Percentiles rank a stretch among this genome's conserved stretches.
Conservation (phyloP, 495 filamentous ascomycete genomes). For the Penicillium soppii region DNA sequence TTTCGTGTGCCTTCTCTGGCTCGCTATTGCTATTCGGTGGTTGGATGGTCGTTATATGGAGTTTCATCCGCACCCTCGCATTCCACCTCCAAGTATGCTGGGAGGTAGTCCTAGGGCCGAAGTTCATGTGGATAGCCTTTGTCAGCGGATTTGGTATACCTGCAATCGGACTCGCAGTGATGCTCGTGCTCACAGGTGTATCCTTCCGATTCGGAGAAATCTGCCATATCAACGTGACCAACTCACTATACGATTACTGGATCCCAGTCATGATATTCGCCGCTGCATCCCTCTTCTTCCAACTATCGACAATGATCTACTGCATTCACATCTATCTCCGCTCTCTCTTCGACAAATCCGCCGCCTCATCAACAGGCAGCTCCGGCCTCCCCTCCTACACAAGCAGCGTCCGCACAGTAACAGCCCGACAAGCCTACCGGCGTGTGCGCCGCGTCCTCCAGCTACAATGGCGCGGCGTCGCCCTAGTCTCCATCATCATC, state of each 20-base stretch:
- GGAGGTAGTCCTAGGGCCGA: constrained; percentile 84
- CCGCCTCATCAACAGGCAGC: constrained; percentile 56
- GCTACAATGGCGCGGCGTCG: constrained; percentile 91
- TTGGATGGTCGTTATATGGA: constrained; percentile 79
- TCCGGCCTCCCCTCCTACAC: constrained; percentile 77
- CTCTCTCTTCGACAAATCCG: constrained; percentile 69
- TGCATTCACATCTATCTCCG: constrained; percentile 92
- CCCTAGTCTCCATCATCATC: constrained; percentile 82
- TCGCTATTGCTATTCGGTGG: constrained; percentile 82
- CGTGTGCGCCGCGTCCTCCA: constrained; percentile 82
- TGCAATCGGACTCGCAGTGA: constrained; percentile 65
- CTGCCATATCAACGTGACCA: constrained; percentile 87
- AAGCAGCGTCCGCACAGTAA: constrained; percentile 76
- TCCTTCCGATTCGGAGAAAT: constrained; percentile 89
- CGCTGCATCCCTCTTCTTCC: constrained; percentile 75
- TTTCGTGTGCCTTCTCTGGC: constrained; percentile 85
- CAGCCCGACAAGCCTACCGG: constrained; percentile 83
- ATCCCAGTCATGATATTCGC: constrained; percentile 80
- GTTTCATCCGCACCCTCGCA: constrained; percentile 84
- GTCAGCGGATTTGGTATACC: constrained; percentile 81
- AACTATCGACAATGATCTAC: constrained; percentile 82
- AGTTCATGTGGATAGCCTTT: constrained; percentile 87
- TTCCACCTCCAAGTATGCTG: constrained; percentile 98
- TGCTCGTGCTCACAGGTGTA: constrained; percentile 83
- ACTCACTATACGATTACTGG: constrained; percentile 85